Conservation (phyloP, 106 monocot species). For the Apostasia ramifera region DNA sequence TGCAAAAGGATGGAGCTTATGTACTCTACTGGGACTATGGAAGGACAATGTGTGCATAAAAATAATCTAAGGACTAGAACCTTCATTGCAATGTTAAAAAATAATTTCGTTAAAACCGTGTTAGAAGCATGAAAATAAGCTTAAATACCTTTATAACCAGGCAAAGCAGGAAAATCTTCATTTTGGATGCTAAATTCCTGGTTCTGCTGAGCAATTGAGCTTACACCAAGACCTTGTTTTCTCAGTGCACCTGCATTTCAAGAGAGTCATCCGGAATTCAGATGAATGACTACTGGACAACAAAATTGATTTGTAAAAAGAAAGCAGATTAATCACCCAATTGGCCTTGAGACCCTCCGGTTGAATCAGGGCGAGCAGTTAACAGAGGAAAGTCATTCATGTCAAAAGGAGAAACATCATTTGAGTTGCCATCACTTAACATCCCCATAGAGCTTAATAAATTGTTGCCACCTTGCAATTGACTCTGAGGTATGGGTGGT, state of each 20-base stretch:
- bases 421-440: conserved; percentile 68
- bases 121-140: not conserved
- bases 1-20: no score
- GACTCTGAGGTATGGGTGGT: conserved; percentile 62
- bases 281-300: not conserved
- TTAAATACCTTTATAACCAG: conserved; percentile 80
- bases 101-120: no score
- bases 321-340: conserved; percentile 30
- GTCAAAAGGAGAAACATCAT: conserved; percentile 87
- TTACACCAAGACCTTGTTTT: conserved; percentile 89
- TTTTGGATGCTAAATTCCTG: conserved; percentile 99
- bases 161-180: conserved; percentile 98
- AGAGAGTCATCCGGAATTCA: conserved; percentile 5
- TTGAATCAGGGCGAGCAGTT: conserved; percentile 85
- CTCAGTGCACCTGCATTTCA: conserved; percentile 59
- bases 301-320: not conserved
- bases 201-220: conserved; percentile 87
- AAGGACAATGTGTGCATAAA: no score
- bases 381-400: conserved; percentile 97
- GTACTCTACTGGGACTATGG: no score
- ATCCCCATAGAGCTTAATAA: conserved; percentile 74
- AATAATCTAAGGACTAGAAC: no score
- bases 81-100: no score
- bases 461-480: conserved; percentile 68
- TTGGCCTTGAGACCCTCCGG: conserved; percentile 92